Conservation (phyloP, 129 eudicot species). For the Erigeron canadensis region DNA sequence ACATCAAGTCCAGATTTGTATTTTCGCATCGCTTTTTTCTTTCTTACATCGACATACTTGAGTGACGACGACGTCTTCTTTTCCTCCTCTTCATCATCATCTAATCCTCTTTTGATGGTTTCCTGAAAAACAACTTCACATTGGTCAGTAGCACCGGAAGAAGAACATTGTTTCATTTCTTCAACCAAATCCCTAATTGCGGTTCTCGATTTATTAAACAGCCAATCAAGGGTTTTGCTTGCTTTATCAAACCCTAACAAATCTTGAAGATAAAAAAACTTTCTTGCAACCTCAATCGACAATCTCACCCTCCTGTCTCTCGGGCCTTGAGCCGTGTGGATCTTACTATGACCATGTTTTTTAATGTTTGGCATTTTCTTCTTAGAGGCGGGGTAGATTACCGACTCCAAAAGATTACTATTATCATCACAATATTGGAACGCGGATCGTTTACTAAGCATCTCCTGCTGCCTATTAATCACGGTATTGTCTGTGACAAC, state of each 20-base stretch:
- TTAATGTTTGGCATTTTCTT: constrained; percentile 22
- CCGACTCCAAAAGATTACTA: constrained; percentile 18
- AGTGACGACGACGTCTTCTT: constrained; percentile 16
- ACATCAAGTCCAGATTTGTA: constrained; percentile 11
- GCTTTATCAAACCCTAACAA: constrained; percentile 69
- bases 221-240: constrained; percentile 86
- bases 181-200: constrained; percentile 54
- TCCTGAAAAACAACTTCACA: constrained; percentile 20
- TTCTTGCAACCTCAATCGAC: constrained; percentile 60
- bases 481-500: background rate
- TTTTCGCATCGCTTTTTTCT: constrained; percentile 13
- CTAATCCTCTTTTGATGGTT: constrained; percentile 14
- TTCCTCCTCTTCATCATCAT: background rate
- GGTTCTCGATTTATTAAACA: constrained; percentile 49
- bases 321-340: constrained; percentile 58
- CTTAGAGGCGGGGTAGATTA: constrained; percentile 18
- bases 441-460: background rate
- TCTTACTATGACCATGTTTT: constrained; percentile 59
- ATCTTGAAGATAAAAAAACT: constrained; percentile 73
- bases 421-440: constrained; percentile 13
- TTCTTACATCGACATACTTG: constrained; percentile 16
- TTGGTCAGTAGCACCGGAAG: constrained; percentile 10
- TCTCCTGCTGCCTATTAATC: constrained; percentile 5
- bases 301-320: constrained; percentile 78
- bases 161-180: constrained; percentile 17